Evolutionary conservation across 345 rosid species (phyloP), one percentile per base, ranked within the genome.

Genomic region (Acer negundo): DNA sequence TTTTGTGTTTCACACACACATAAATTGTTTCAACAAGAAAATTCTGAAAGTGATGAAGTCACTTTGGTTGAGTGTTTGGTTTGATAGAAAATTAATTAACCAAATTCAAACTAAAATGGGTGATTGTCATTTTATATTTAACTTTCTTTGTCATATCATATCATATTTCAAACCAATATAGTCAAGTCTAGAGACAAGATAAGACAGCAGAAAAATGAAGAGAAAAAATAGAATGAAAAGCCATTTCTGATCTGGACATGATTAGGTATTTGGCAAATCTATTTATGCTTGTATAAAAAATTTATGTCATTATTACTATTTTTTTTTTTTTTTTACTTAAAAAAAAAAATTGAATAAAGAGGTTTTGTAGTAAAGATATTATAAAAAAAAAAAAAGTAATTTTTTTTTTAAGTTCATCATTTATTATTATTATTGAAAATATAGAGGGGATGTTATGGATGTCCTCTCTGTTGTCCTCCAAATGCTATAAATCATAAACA

Each of bases 231-330:
- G 62, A 49, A 56, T 7, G 40, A 73, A 73, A 42, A 22, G 38
- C 58, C 69, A 62, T 62, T 56, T 53, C 40, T 68, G 61, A 69
- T 28, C 16, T 42, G 4, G 68, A 62, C 76, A 42, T 23, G 23
- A 9, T 64, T 73, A 49, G 79, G 58, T 44, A 77, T 42, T 61
- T 70, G 74, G 77, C 67, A 74, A 80, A 80, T 80, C 78, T 44
- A 10, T 49, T 49, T 13, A 2, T 15, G 19, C 1, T 49, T 49
- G 55, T 12, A 49, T 49, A 49, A 23, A 73, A 55, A 24, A 40
- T 40, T 17, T 1, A 4, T 35, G 31, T 62, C 56, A 16, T 23
- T 59, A 40, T 6, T 20, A 16, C n/a, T 58, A 11, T 49, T 13
- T 13, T 11, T 49, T 13, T 42, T 4, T 3, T 42, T 42, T 42